Percentiles rank a stretch among this genome's conserved stretches.
These are phyloP conservation scores for Przewalskia tangutica DNA, from an alignment of 257 asterid species.

Conservation along the genomic window DNA sequence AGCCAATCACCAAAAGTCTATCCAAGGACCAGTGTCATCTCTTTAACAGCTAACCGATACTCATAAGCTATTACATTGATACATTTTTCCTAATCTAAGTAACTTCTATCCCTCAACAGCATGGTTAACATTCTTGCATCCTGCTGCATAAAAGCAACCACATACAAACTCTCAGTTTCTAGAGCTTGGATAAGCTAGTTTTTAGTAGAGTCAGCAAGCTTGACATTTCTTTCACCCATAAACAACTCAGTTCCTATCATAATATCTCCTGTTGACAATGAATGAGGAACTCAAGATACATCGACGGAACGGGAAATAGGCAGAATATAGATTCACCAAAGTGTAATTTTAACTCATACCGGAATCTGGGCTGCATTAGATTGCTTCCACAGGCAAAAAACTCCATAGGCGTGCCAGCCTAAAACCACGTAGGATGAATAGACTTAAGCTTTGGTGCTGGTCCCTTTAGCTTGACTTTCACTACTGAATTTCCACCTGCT, in stretches of 20 bases:
- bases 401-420: slow-evolving; percentile 88
- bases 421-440: slow-evolving; percentile 70
- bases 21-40: neutral
- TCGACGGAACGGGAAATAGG: neutral
- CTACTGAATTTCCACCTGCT: slow-evolving; percentile 56
- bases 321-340: neutral
- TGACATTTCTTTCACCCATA: neutral
- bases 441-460: slow-evolving; percentile 71
- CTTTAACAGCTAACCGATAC: neutral
- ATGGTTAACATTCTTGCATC: neutral
- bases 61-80: neutral
- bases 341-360: slow-evolving; percentile 31
- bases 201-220: neutral
- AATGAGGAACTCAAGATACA: neutral
- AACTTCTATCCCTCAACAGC: neutral
- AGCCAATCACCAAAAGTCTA: neutral
- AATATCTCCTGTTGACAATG: neutral
- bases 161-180: neutral
- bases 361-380: slow-evolving; percentile 65
- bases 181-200: neutral
- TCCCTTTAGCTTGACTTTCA: slow-evolving; percentile 49
- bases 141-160: neutral
- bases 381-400: slow-evolving; percentile 79
- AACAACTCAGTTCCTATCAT: neutral
- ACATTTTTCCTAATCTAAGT: neutral